These are phyloP conservation scores for Xylariaceae sp. DNA, from an alignment of 2,329 filamentous ascomycete genomes.

Conservation along the genomic window DNA sequence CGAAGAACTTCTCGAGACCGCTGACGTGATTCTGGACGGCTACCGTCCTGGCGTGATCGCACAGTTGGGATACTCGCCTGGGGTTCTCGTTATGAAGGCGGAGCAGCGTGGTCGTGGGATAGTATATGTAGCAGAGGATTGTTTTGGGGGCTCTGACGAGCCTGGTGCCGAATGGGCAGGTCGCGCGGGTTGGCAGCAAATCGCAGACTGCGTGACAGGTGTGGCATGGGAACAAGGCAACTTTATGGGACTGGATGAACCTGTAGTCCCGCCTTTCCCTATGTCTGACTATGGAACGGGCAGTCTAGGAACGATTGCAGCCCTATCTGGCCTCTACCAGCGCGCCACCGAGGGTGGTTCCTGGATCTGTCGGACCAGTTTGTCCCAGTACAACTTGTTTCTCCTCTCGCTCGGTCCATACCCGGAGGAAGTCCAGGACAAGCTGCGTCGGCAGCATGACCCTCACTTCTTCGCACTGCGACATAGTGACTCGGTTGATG, in stretches of 20 bases:
- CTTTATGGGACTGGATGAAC: conserved; percentile 46
- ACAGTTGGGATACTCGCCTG: conserved; percentile 57
- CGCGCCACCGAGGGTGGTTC: conserved; percentile 32
- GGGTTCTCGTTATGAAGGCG: conserved; percentile 48
- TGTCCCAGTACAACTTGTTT: conserved; percentile 36
- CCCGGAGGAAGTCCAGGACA: conserved; percentile 41
- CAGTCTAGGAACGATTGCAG: conserved; percentile 32
- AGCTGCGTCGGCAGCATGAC: conserved; percentile 44
- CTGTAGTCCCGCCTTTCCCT: conserved; percentile 60
- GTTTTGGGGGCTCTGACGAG: conserved; percentile 57
- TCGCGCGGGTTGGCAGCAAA: conserved; percentile 59
- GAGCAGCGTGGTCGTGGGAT: conserved; percentile 54
- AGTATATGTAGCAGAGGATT: conserved; percentile 66
- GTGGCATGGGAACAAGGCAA: conserved; percentile 35
- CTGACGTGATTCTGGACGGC: conserved; percentile 63
- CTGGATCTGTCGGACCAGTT: conserved; percentile 33
- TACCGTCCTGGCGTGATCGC: conserved; percentile 63
- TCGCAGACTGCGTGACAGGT: conserved; percentile 36
- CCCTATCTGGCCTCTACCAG: conserved; percentile 32
- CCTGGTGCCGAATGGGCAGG: conserved; percentile 51
- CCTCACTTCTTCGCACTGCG: conserved; percentile 48
- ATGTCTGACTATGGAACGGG: conserved; percentile 47
- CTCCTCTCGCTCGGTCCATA: conserved; percentile 42
- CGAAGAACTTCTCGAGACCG: conserved; percentile 53
- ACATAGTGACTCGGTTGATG: conserved; percentile 54